Evolutionary conservation across 1,139 yeast genomes (phyloP).

Genomic region (Protomyces inundatus): DNA sequence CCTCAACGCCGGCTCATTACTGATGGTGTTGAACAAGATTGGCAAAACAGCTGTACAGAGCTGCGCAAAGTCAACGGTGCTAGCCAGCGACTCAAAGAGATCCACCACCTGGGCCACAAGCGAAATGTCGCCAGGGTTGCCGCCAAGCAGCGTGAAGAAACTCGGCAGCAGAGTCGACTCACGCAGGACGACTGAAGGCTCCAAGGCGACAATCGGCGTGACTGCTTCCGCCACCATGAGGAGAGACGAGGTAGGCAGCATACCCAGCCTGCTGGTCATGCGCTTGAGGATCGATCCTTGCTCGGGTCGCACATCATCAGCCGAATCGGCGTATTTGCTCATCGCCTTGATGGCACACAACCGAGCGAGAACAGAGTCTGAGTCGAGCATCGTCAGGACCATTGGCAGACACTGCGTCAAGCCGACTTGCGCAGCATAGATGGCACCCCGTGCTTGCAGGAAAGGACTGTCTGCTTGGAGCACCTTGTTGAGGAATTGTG

Average conservation of each 20-base stretch:
- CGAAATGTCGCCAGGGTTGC: conserved; percentile 29
- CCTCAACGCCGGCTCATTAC: conserved; percentile 5
- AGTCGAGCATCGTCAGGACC: background rate
- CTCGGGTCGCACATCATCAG: background rate
- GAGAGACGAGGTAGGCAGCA: conserved; percentile 16
- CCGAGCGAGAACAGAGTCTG: conserved; percentile 2
- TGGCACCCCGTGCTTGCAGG: conserved; percentile 14
- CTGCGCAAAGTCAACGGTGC: conserved; percentile 15
- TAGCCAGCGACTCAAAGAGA: conserved; percentile 28
- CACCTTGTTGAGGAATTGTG: background rate
- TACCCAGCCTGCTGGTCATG: conserved; percentile 1
- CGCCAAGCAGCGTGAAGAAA: conserved; percentile 25
- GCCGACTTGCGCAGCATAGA: conserved; percentile 17
- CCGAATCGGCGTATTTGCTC: conserved; percentile 16
- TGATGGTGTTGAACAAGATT: conserved; percentile 16
- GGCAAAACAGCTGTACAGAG: conserved; percentile 24
- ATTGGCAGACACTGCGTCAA: background rate
- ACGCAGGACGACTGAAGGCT: conserved; percentile 9
- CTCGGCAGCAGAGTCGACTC: conserved; percentile 23
- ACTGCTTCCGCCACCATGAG: conserved; percentile 27
- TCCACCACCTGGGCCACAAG: conserved; percentile 28
- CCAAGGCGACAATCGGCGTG: conserved; percentile 17
- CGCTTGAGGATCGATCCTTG: conserved; percentile 13
- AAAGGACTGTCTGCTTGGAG: conserved; percentile 3
- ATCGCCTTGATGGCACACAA: conserved; percentile 18